phyloP scores from a whole-genome alignment of 768 basidiomycete genomes.

The Mrakia blollopis region DNA sequence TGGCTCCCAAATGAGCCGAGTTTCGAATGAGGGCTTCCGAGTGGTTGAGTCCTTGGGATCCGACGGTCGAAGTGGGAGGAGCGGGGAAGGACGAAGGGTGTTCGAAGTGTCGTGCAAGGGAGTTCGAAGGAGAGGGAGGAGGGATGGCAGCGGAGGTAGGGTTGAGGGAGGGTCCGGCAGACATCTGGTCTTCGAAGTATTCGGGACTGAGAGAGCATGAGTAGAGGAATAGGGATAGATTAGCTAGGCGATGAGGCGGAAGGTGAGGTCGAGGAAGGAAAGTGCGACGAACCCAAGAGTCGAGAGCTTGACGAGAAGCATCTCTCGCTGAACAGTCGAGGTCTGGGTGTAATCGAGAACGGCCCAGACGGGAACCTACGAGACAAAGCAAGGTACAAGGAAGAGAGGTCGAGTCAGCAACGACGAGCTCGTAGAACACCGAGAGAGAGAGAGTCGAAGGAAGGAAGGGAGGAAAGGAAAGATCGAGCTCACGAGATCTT shows the following conservation, averaged over 20 bases:
- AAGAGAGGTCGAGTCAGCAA: background rate
- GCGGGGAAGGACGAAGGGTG: slow-evolving; percentile 25
- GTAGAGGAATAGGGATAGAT: background rate
- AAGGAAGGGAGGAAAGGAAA: background rate
- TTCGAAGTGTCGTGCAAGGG: slow-evolving; percentile 20
- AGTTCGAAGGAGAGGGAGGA: background rate
- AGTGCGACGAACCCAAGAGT: slow-evolving; percentile 61
- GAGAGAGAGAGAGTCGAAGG: background rate
- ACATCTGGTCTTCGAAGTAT: slow-evolving; percentile 32
- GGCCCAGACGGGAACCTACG: slow-evolving; percentile 96
- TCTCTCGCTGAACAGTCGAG: slow-evolving; percentile 81
- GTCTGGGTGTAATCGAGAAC: slow-evolving; percentile 97
- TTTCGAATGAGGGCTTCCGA: slow-evolving; percentile 82
- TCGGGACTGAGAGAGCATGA: slow-evolving; percentile 27
- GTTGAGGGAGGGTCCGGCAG: slow-evolving; percentile 30
- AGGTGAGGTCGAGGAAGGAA: background rate
- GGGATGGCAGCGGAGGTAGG: slow-evolving; percentile 16
- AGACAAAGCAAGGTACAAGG: background rate
- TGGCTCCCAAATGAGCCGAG: slow-evolving; percentile 82
- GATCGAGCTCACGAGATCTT: slow-evolving; percentile 72
- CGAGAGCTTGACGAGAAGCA: slow-evolving; percentile 91
- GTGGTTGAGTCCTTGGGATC: slow-evolving; percentile 52
- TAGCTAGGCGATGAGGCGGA: background rate
- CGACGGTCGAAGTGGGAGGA: slow-evolving; percentile 12
- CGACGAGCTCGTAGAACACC: background rate